Evolutionary conservation across 2,329 filamentous ascomycete genomes (phyloP), one percentile per base, ranked within the genome.

Genomic region (Seiridium unicorne): DNA sequence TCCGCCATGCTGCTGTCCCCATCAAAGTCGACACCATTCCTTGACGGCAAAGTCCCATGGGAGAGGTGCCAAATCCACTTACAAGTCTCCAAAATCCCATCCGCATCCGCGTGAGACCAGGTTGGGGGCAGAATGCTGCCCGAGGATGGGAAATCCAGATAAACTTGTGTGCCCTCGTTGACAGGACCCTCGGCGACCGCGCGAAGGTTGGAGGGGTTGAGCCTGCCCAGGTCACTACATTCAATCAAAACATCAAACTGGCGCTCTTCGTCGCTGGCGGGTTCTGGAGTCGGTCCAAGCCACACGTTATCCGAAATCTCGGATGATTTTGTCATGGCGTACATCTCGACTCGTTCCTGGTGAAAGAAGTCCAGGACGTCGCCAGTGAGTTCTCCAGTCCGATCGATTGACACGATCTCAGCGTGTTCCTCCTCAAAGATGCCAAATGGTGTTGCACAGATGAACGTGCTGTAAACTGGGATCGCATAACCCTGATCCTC

Each of bases 341-440:
- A 93, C 94, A 99, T 98, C 77, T 99, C 95, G 55, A 86, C 76
- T 60, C 93, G 85, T 74, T 99, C 95, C 78, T 92, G 92, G 66
- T 91, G 89, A 71, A 92, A 91, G 72, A 99, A 95, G 74, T 98
- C 93, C 69, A 96, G 82, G 32, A 95, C 88, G 18, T 88, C 85
- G 35, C 91, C 91, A 0, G 92, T 96, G 68, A 89, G 77, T 46
- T 82, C 81, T 8, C 93, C 93, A 38, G 81, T 75, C 0, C 89
- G 87, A 74, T 96, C 88, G 51, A 94, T 79, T 3, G 92, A 86
- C 13, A 99, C 87, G 34, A 97, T 79, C 6, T 90, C 81, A 1
- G 86, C 80, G 68, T 92, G 81, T 3, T 83, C 79, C 49, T 84
- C 76, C 72, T 98, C 92, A 60, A 98, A 89, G 26, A 87, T 83